Base-by-base conservation (phyloP, 225 moss, liverwort and hornwort species). In the Antitrichia curtipendula region DNA sequence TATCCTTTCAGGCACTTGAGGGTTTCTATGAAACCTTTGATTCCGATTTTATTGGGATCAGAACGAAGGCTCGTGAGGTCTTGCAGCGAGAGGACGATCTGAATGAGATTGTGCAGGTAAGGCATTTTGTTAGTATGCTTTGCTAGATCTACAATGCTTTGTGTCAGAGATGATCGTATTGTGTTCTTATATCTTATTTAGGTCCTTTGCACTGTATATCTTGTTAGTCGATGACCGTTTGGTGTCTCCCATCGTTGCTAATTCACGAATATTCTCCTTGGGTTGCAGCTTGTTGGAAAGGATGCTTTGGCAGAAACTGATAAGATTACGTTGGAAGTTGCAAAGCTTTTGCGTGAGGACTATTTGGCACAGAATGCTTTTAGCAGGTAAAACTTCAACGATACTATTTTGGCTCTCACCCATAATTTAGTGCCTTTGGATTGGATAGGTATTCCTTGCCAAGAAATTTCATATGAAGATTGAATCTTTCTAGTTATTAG, bases 331-430 rank as follows among this genome's bases (percentile, higher is more conserved):
- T 87, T 98, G 87, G 98, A 98, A 91, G 97, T 98, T 89, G 97
- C 98, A n/a, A 96, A 97, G 85, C 95, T 98, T 69, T 91, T 98
- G 84, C 95, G 98, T 81, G 98, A 98, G 90, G 97, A 97, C 89
- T 98, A 97, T 85, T 85, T 98, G 94, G 98, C 98, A 59, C 98
- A 98, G 88, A 98, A 98, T 91, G 96, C 98, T 82, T 98, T 98
- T 82, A 98, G 97, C 85, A 93, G 90, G 91, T 98, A 82, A 10
- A 90, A 90, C 70, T 56, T 62, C 54, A 45, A 52, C 21, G 53
- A 45, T 72, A 32, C 61, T 87, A 56, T 71, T 59, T 82, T 85
- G 54, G 58, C 79, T 53, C 73, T 82, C 43, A 62, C 41, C 41
- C 16, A 34, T 81, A 34, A 22, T 47, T 32, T 78, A 70, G 54